Base-by-base conservation (phyloP, 2,329 filamentous ascomycete genomes). In the Cadophora sp. region DNA sequence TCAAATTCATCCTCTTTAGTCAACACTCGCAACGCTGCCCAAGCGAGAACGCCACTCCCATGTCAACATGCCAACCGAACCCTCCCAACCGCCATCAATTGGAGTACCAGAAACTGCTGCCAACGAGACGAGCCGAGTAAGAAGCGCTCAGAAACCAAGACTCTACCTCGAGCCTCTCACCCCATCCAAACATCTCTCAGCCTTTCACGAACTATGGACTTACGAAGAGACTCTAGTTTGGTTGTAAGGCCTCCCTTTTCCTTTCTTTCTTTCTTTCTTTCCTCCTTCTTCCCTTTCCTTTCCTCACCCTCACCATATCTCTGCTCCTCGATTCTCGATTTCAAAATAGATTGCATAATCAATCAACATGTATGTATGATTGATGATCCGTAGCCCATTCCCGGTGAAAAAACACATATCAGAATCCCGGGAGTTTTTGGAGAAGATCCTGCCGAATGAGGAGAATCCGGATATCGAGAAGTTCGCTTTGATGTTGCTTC, bases 151-250 rank as follows among this genome's bases (percentile, higher is more conserved):
- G 22, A 37, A 59, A 29, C 34, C 58, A 61, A 12, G 71, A 4
- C 58, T 74, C 7, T 69, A 67, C 43, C 68, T 75, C 1, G 65
- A 71, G 40, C 66, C 48, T 0, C 24, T 75, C 14, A 62, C 22
- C 12, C 16, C 69, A 1, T 67, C 68, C 11, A 65, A 69, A 5
- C 74, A 76, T 64, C 58, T 74, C 0, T 56, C 70, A 9, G 71
- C 70, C 56, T 76, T 73, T 16, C 67, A 67, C 24, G 67, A 70
- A 8, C n/a, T 75, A 8, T 75, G 72, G 72, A 67, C 26, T 6
- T 65, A 70, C 40, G 60, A 66, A 4, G 59, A 68, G 22, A 46
- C 59, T 2, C 14, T 75, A 9, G 11, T 55, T 14, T 75, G 70
- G 68, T 69, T 70, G 72, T 74, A 61, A 14, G 68, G 69, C 14